Percentiles rank a stretch among this genome's conserved stretches.
These are phyloP conservation scores for Botrytis fabae DNA, from an alignment of 2,329 filamentous ascomycete species.

Conservation along the genomic window DNA sequence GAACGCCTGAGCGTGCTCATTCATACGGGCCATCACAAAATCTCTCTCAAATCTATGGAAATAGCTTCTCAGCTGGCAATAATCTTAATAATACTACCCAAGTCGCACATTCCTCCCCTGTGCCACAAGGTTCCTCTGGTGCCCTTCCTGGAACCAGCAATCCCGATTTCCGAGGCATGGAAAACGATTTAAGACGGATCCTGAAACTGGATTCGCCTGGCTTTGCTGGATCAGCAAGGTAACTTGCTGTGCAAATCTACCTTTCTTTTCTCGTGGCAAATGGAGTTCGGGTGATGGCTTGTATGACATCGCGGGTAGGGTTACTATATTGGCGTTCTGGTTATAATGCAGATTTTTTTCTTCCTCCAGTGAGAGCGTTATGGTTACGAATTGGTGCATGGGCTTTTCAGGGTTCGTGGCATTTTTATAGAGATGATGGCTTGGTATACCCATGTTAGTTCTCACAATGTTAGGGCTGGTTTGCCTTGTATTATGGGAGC, in stretches of 20 bases:
- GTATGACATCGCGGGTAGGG: conserved; percentile 8
- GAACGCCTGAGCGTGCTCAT: conserved; percentile 32
- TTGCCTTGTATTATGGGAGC: conserved; percentile 21
- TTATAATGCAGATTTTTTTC: conserved; percentile 9
- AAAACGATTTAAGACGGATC: conserved; percentile 40
- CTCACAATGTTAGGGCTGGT: conserved; percentile 21
- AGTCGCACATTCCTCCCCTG: conserved; percentile 28
- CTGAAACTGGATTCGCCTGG: conserved; percentile 38
- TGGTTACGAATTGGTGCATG: conserved; percentile 18
- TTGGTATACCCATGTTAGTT: conserved; percentile 22
- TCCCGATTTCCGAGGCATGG: conserved; percentile 39
- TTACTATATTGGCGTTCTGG: conserved; percentile 18
- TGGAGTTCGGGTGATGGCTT: conserved; percentile 20
- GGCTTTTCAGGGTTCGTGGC: conserved; percentile 18
- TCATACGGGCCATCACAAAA: conserved; percentile 31
- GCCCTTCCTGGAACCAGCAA: conserved; percentile 30
- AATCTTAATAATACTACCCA: conserved; percentile 25
- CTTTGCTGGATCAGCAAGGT: conserved; percentile 22
- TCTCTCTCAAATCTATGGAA: conserved; percentile 31
- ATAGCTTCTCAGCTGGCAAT: conserved; percentile 27
- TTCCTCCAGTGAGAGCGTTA: conserved; percentile 21
- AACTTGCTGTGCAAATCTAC: not conserved
- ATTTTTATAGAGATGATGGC: conserved; percentile 23
- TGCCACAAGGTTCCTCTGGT: conserved; percentile 27
- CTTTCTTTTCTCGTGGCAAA: not conserved